These are phyloP conservation scores for Calamus simplicifolius DNA, from an alignment of 176 grass and related monocot genomes.

Conservation along the genomic window DNA sequence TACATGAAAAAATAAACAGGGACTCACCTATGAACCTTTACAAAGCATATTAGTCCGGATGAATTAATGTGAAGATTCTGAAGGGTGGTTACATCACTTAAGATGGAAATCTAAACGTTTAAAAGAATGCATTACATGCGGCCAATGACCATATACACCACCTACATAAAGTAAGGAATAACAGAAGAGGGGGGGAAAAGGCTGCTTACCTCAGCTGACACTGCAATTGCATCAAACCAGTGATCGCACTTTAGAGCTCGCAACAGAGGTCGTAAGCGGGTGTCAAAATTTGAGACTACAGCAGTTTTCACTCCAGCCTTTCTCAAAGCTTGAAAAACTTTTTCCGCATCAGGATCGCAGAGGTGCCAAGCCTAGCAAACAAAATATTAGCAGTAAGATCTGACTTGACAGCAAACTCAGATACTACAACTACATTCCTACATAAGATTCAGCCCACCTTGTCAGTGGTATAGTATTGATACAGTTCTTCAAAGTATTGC, in stretches of 20 bases:
- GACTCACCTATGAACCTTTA: no score
- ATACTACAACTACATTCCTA: neutral
- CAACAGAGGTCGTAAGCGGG: conserved; percentile 72
- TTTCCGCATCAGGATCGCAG: conserved; percentile 67
- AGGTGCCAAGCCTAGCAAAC: conserved; percentile 74
- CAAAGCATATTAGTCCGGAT: no score
- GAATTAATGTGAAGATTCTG: no score
- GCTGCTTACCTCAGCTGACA: conserved; percentile 67
- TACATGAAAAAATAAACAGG: no score
- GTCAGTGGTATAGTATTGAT: conserved; percentile 82
- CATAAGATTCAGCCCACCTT: conserved; percentile 43
- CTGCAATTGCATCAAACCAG: conserved; percentile 92
- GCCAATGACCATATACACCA: no score
- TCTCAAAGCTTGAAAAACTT: conserved; percentile 65
- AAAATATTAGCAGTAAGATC: conserved; percentile 22
- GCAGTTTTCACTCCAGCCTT: conserved; percentile 88
- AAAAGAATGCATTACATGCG: no score
- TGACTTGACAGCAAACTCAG: conserved; percentile 1
- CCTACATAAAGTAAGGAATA: neutral
- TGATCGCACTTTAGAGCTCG: conserved; percentile 72
- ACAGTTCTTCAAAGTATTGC: conserved; percentile 93
- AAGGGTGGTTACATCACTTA: no score
- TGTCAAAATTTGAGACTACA: conserved; percentile 95
- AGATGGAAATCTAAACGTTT: no score
- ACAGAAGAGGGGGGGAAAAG: neutral